Evolutionary conservation across 2,329 filamentous ascomycete species (phyloP).

Genomic region (Juglanconis juglandina): DNA sequence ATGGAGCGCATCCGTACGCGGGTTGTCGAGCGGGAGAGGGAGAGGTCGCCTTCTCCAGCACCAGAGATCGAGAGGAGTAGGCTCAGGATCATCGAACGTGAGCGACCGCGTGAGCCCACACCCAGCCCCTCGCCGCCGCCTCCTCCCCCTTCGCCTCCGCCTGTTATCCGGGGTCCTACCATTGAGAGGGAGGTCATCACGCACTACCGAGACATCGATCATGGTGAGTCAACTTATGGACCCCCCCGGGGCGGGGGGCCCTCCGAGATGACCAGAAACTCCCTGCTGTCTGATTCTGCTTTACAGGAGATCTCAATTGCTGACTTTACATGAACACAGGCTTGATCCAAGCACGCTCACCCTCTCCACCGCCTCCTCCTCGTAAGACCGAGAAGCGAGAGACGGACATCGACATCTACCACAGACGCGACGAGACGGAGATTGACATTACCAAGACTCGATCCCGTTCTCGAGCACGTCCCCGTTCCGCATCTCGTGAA

Average conservation of each 20-base stretch:
- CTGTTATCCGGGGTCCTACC: constrained; percentile 69
- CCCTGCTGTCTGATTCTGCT: background rate
- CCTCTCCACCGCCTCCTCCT: constrained; percentile 47
- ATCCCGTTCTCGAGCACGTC: constrained; percentile 38
- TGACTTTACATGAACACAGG: constrained; percentile 33
- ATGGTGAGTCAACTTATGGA: constrained; percentile 55
- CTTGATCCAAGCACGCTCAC: constrained; percentile 44
- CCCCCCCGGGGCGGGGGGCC: no score
- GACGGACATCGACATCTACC: constrained; percentile 60
- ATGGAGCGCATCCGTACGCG: constrained; percentile 36
- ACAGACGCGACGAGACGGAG: constrained; percentile 52
- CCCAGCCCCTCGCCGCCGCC: constrained; percentile 46
- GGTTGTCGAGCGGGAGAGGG: constrained; percentile 38
- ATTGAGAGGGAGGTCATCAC: constrained; percentile 88
- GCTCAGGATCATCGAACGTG: constrained; percentile 46
- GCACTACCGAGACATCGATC: constrained; percentile 81
- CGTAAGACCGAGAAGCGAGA: constrained; percentile 47
- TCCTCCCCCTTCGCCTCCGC: constrained; percentile 57
- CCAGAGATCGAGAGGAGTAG: constrained; percentile 44
- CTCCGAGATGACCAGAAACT: background rate
- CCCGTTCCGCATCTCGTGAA: constrained; percentile 35
- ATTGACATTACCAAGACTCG: constrained; percentile 50
- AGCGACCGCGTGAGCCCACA: constrained; percentile 41
- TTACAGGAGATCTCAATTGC: background rate
- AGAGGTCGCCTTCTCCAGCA: constrained; percentile 34